Base-by-base conservation (phyloP, 106 monocot genomes). In the Dactylorhiza incarnata region DNA sequence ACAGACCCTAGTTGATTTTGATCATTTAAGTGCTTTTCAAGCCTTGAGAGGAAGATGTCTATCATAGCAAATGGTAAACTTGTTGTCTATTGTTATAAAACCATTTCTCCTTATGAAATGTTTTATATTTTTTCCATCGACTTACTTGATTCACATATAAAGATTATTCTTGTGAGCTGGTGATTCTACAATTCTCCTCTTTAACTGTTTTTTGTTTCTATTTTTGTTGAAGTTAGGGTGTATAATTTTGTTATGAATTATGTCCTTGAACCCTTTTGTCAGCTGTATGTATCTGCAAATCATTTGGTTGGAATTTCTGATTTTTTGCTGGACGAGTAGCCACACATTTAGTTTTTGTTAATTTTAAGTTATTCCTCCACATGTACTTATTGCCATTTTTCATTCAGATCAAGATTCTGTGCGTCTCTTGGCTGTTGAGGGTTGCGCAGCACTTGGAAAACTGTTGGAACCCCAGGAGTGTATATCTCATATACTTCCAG, bases 351-450 rank as follows among this genome's bases (percentile, higher is more conserved):
- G 13, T 13, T 65, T 29, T 65, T 65, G 29, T 65, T 65, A 65
- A 26, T 29, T 29, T 61, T 17, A 61, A 24, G 29, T 65, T 65
- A 25, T 65, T 3, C 3, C 11, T 25, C 4, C 26, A 13, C 7
- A 58, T 58, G 20, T 19, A 58, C 22, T 58, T 37, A 4, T 58
- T 58, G 22, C 22, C 20, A 58, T 69, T 69, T 77, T 50, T 71
- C 25, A 82, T 81, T 44, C 79, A 95, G 95, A 95, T 76, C 95
- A 95, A 88, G 95, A 95, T 84, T 95, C 95, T 51, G 95, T 95
- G 10, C 87, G 95, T 13, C 65, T 95, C 9, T 81, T 95, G 78
- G 95, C 92, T 81, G 95, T 95, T 75, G 95, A 95, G 75, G 92
- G 95, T 47, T 95, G 95, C 80, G 95, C 95, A 9, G 92, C 92